Conservation (phyloP, 2,329 filamentous ascomycete species). For the Akanthomyces lecanii region DNA sequence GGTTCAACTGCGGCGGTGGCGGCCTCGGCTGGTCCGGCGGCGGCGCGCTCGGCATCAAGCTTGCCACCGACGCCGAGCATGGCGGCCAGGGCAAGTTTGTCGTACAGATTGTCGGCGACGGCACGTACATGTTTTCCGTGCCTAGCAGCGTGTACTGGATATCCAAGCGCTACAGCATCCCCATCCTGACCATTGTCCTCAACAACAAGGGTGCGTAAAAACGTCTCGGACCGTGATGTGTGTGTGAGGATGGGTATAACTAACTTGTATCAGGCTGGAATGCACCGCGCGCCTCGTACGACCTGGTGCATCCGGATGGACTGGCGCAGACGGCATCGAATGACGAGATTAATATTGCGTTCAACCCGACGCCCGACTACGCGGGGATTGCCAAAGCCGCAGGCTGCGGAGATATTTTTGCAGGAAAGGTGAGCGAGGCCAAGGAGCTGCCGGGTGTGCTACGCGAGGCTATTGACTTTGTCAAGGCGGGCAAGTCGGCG, state of each 20-base stretch:
- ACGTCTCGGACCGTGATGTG: too few relatives aligned
- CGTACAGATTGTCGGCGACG: constrained; percentile 53
- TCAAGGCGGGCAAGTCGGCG: constrained; percentile 47
- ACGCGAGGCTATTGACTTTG: constrained; percentile 46
- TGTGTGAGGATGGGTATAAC: constrained; percentile 12
- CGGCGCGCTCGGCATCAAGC: constrained; percentile 69
- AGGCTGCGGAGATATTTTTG: constrained; percentile 49
- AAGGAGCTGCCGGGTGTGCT: constrained; percentile 45
- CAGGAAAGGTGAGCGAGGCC: constrained; percentile 44
- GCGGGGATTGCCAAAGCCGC: constrained; percentile 58
- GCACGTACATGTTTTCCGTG: constrained; percentile 52
- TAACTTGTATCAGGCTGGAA: constrained; percentile 41
- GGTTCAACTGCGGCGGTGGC: constrained; percentile 78
- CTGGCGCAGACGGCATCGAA: constrained; percentile 52
- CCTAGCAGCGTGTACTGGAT: constrained; percentile 56
- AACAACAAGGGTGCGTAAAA: constrained; percentile 50
- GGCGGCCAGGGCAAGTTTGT: constrained; percentile 48
- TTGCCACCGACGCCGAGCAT: constrained; percentile 50
- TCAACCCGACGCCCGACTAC: constrained; percentile 55
- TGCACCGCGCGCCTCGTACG: constrained; percentile 52
- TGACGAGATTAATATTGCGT: constrained; percentile 59
- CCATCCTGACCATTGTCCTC: constrained; percentile 50
- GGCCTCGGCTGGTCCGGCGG: constrained; percentile 80
- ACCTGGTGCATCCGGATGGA: constrained; percentile 56
- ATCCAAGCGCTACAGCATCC: constrained; percentile 49